Evolutionary conservation across 2,329 filamentous ascomycete genomes (phyloP), one percentile per base, ranked within the genome.

Genomic region (Aspergillus amoenus): DNA sequence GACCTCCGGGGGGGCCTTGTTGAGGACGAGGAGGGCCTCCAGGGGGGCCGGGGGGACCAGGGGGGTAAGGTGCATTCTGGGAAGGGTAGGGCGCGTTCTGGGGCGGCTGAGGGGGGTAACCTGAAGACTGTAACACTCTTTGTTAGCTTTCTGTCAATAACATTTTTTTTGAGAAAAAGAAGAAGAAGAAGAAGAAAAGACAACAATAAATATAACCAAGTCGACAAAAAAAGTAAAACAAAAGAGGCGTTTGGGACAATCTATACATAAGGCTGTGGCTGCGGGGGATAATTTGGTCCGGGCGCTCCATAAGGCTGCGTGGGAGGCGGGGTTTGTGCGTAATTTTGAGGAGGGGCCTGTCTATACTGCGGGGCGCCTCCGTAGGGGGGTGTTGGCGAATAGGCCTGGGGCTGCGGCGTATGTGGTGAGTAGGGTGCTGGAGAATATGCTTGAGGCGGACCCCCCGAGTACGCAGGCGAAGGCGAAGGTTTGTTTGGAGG

Each of bases 311-410:
- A 74, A 56, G 68, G 66, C 58, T 74, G 71, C 52, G 66, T 65
- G 46, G 73, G 73, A 52, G 64, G 74, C 61, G 74, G 72, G 64
- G 74, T 71, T 52, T 76, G 73, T 41, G 77, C 70, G 68, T 81
- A 81, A 41, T 66, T 68, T 59, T 73, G 70, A 52, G 65, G 65
- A 27, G 63, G 46, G 42, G 63, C 63, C 41, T 57, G 61, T 32
- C 61, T 52, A 50, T 59, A 63, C 21, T 39, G 41, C n/a, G 58
- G 49, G n/a, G 55, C 56, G 50, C 62, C 62, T 57, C 64, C 61
- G 60, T 69, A 68, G 50, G 69, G 67, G 30, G 68, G 59, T 22
- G 68, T 63, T 40, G 67, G 67, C 30, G 63, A 64, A 56, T 68
- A 64, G 32, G 59, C 57, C 44, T 69, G 68, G 13, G 58, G 66